These are phyloP conservation scores for Paracorniculantispora psalliotae DNA, from an alignment of 2,329 filamentous ascomycete species.

Conservation along the genomic window DNA sequence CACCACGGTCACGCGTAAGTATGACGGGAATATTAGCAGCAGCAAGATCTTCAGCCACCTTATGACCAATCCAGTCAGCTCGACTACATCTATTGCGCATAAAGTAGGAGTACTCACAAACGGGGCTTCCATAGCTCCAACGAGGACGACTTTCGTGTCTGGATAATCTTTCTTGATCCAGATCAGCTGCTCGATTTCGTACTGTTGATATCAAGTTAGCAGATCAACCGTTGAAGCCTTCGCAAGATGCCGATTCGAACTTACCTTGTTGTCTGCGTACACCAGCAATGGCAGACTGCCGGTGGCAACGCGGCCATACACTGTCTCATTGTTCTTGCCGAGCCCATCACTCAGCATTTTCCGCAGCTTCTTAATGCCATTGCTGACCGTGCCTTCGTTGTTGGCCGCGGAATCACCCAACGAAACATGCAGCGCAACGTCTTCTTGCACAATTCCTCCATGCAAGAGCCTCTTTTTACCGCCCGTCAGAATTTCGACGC, in stretches of 20 bases:
- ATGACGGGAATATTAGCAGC: constrained; percentile 38
- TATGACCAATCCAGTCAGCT: background rate
- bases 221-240: background rate
- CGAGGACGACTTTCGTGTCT: constrained; percentile 30
- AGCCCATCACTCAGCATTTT: constrained; percentile 30
- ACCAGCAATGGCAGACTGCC: constrained; percentile 36
- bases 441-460: constrained; percentile 36
- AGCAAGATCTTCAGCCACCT: constrained; percentile 36
- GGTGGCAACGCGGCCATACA: constrained; percentile 33
- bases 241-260: background rate
- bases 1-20: constrained; percentile 33
- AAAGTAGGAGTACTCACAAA: constrained; percentile 22
- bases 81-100: background rate
- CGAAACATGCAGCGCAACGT: constrained; percentile 38
- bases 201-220: constrained; percentile 19
- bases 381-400: constrained; percentile 21
- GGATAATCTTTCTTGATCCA: constrained; percentile 32
- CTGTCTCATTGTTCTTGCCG: constrained; percentile 27
- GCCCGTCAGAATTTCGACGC: constrained; percentile 35
- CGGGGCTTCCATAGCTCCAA: constrained; percentile 36
- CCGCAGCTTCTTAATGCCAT: constrained; percentile 29
- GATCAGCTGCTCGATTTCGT: constrained; percentile 37
- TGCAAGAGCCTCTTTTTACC: constrained; percentile 33
- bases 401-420: constrained; percentile 31
- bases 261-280: constrained; percentile 34